phyloP scores from a whole-genome alignment of 176 grass and related monocot species.

The Neostapfia colusana region DNA sequence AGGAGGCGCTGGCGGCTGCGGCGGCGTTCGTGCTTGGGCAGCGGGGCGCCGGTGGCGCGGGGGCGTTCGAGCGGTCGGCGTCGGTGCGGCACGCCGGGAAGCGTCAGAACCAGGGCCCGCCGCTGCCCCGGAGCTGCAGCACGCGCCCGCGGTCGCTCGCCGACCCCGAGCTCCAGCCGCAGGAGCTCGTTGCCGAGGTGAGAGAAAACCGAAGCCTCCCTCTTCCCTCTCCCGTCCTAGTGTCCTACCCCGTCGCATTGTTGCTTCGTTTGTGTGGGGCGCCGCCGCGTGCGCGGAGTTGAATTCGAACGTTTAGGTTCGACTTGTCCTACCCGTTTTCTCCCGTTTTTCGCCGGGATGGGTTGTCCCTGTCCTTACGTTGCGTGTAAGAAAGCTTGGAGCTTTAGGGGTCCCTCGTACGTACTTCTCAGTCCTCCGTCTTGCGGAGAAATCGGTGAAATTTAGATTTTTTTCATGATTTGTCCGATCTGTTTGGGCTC shows the following conservation, averaged over 20 bases:
- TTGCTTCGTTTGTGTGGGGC: constrained; percentile 14
- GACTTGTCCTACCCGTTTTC: neutral
- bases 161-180: constrained; percentile 77
- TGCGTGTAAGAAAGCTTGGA: neutral
- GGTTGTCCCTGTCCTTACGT: neutral
- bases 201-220: neutral
- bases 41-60: constrained; percentile 31
- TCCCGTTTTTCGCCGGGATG: neutral
- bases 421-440: neutral
- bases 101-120: constrained; percentile 52
- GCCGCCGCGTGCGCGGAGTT: constrained; percentile 20
- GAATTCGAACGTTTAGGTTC: constrained; percentile 30
- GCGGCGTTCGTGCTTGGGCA: constrained; percentile 66
- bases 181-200: constrained; percentile 83
- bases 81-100: constrained; percentile 66
- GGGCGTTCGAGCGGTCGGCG: constrained; percentile 70
- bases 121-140: constrained; percentile 84
- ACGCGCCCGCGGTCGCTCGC: constrained; percentile 69
- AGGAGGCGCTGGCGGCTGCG: constrained; percentile 78
- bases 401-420: neutral
- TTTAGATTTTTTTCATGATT: neutral
- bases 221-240: neutral
- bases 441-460: neutral
- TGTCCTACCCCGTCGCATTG: neutral
- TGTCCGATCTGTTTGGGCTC: neutral